Evolutionary conservation across 2,329 filamentous ascomycete species (phyloP).

Genomic region (Cercospora zeina): DNA sequence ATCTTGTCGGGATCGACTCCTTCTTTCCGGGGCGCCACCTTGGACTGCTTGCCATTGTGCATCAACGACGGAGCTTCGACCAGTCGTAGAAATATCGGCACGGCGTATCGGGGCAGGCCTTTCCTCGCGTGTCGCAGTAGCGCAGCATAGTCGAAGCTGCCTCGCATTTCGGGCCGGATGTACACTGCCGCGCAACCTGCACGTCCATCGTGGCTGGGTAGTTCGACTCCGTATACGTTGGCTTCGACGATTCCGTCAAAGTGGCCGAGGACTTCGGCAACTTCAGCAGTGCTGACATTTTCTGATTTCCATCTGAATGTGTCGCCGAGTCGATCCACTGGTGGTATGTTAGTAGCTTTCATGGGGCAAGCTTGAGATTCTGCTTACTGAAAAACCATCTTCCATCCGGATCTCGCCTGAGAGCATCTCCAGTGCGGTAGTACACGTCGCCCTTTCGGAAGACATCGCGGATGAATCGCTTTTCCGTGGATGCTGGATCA

Average conservation of each 20-base stretch:
- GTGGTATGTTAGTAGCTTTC: neutral
- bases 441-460: conserved; percentile 74
- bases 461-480: conserved; percentile 60
- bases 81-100: conserved; percentile 70
- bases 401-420: conserved; percentile 69
- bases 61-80: conserved; percentile 59
- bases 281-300: conserved; percentile 58
- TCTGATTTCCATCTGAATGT: conserved; percentile 75
- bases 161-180: conserved; percentile 53
- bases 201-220: conserved; percentile 79
- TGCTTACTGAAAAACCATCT: conserved; percentile 64
- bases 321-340: conserved; percentile 72
- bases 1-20: conserved; percentile 61
- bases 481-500: conserved; percentile 64
- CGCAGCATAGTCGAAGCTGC: conserved; percentile 59
- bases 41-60: conserved; percentile 81
- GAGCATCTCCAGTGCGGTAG: conserved; percentile 84
- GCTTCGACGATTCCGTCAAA: conserved; percentile 72
- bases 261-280: conserved; percentile 69
- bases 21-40: conserved; percentile 66
- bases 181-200: conserved; percentile 75
- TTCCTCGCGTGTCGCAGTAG: conserved; percentile 60
- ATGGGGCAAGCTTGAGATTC: neutral
- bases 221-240: conserved; percentile 79
- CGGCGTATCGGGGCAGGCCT: conserved; percentile 69